phyloP scores from a whole-genome alignment of 108 stramenopile species.

The Hondaea fermentalgiana region DNA sequence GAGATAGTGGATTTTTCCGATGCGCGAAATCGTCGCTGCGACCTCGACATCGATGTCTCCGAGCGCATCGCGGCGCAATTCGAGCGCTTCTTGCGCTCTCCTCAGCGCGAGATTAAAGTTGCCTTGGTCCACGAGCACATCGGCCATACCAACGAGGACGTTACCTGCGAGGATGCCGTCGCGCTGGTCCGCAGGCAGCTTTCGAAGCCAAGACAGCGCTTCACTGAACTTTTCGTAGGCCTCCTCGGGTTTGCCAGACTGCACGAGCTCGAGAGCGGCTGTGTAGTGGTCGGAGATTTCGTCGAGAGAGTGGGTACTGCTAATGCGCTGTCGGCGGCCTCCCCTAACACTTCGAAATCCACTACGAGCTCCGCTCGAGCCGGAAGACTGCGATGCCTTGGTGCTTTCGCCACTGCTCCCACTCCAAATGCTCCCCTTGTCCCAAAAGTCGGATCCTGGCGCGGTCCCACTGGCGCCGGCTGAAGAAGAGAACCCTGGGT shows the following conservation, averaged over 20 bases:
- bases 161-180: neutral
- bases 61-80: neutral
- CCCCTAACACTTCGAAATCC: neutral
- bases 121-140: neutral
- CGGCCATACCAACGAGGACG: neutral
- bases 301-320: neutral
- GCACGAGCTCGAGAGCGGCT: neutral
- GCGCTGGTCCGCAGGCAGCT: neutral
- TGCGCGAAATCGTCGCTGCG: neutral
- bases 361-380: neutral
- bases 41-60: neutral
- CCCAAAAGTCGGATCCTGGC: neutral
- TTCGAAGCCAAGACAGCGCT: neutral
- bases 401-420: neutral
- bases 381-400: neutral
- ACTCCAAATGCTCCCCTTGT: neutral
- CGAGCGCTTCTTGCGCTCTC: neutral
- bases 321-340: neutral
- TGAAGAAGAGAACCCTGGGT: neutral
- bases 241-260: neutral
- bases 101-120: neutral
- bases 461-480: too few species aligned
- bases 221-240: neutral
- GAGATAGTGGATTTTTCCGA: neutral
- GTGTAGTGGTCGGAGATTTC: neutral